Evolutionary conservation across 345 rosid species (phyloP).

Genomic region (Anastatica hierochuntica): DNA sequence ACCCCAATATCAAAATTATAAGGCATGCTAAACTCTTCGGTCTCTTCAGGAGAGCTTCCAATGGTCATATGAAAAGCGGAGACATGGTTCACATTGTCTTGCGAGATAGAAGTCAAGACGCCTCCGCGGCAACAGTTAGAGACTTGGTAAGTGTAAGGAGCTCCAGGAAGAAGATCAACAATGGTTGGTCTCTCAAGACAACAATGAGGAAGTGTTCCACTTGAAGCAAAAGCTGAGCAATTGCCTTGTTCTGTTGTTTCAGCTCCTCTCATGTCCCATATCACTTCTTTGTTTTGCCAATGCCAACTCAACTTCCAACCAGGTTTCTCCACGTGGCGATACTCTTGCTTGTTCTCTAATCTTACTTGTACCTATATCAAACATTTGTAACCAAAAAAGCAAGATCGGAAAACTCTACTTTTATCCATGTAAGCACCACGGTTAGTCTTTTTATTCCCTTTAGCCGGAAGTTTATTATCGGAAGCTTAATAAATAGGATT

Average conservation of each 20-base stretch:
- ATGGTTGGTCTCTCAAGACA: constrained; percentile 55
- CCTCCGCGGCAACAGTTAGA: constrained; percentile 80
- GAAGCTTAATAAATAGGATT: too few relatives aligned
- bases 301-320: constrained; percentile 79
- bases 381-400: too few relatives aligned
- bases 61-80: constrained; percentile 45
- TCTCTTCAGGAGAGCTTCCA: constrained; percentile 14
- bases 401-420: too few relatives aligned
- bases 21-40: constrained; percentile 34
- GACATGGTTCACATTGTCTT: constrained; percentile 35
- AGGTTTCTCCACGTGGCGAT: constrained; percentile 64
- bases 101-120: constrained; percentile 47
- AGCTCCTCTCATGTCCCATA: constrained; percentile 69
- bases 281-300: constrained; percentile 54
- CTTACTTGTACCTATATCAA: constrained; percentile 50
- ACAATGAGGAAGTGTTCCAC: constrained; percentile 44
- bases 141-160: constrained; percentile 40
- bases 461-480: too few relatives aligned
- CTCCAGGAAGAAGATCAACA: constrained; percentile 65
- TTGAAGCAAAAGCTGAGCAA: constrained; percentile 43
- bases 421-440: too few relatives aligned
- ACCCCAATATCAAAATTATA: constrained; percentile 49
- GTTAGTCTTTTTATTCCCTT: too few relatives aligned
- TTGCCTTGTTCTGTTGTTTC: constrained; percentile 85
- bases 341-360: constrained; percentile 50